Evolutionary conservation across 2,329 filamentous ascomycete genomes (phyloP).

Genomic region (Neonectria coccinea): DNA sequence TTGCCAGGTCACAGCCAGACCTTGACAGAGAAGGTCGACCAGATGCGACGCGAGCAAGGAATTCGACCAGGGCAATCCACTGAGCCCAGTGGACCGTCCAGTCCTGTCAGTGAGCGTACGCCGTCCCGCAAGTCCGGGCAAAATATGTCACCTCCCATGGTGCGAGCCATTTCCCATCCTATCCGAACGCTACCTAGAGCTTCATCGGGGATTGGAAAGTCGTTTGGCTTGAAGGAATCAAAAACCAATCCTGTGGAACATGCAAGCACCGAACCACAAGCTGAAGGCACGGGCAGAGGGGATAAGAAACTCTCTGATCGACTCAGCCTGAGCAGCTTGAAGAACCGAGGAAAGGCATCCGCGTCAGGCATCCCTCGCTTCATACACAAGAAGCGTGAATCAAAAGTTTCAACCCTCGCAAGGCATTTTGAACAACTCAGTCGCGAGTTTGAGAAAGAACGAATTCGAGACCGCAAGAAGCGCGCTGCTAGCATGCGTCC

Average conservation of each 20-base stretch:
- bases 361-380: conserved; percentile 91
- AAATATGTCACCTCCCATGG: conserved; percentile 63
- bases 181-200: conserved; percentile 59
- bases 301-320: conserved; percentile 85
- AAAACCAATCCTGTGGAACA: conserved; percentile 45
- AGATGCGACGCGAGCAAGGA: conserved; percentile 63
- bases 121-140: conserved; percentile 59
- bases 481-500: conserved; percentile 79
- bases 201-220: conserved; percentile 59
- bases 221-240: conserved; percentile 51
- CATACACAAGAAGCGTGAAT: conserved; percentile 77
- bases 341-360: conserved; percentile 65
- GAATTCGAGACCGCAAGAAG: conserved; percentile 85
- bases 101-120: conserved; percentile 49
- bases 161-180: conserved; percentile 66
- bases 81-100: conserved; percentile 47
- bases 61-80: conserved; percentile 46
- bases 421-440: conserved; percentile 97
- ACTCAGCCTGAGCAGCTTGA: conserved; percentile 74
- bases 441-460: conserved; percentile 95
- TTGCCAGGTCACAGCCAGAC: conserved; percentile 36
- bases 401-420: conserved; percentile 90
- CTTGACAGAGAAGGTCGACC: conserved; percentile 62
- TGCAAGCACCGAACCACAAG: conserved; percentile 36
- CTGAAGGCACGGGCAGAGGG: conserved; percentile 58